phyloP scores from a whole-genome alignment of 106 monocot species.

The Chionographis japonica region DNA sequence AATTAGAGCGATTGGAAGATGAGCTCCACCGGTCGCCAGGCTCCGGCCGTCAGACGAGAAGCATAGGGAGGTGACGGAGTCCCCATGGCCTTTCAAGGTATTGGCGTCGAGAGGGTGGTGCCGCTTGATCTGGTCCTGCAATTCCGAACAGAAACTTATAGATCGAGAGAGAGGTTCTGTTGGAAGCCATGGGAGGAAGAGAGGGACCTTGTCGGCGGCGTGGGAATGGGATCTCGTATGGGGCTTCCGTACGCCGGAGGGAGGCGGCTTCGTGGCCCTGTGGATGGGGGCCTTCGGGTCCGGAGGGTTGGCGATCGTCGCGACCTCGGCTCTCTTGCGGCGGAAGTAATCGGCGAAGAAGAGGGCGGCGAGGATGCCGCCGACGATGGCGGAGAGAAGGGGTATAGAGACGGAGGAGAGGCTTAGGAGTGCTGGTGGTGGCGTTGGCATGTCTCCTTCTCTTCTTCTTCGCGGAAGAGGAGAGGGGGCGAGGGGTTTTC shows the following conservation, averaged over 20 bases:
- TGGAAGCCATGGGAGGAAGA: not conserved
- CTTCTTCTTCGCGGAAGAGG: too few species aligned
- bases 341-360: slow-evolving; percentile 90
- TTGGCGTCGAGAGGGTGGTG: slow-evolving; percentile 89
- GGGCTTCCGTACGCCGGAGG: slow-evolving; percentile 17
- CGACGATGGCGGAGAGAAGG: slow-evolving; percentile 52
- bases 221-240: slow-evolving; percentile 32
- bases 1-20: not conserved
- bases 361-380: slow-evolving; percentile 56
- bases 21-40: slow-evolving; percentile 65
- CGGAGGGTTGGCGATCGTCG: slow-evolving; percentile 35
- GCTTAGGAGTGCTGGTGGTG: slow-evolving; percentile 13
- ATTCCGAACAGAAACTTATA: not conserved
- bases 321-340: slow-evolving; percentile 67
- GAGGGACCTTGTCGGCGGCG: slow-evolving; percentile 51
- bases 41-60: slow-evolving; percentile 80
- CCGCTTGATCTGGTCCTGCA: slow-evolving; percentile 56
- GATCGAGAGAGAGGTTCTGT: not conserved
- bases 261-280: slow-evolving; percentile 11
- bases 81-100: slow-evolving; percentile 83
- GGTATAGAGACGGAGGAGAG: slow-evolving; percentile 52
- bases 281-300: not conserved
- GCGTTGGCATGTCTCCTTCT: not conserved
- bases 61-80: slow-evolving; percentile 61
- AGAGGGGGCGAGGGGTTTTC: too few species aligned